Percentiles rank a stretch among this genome's conserved stretches.
Evolutionary conservation across 768 basidiomycete genomes (phyloP).

Genomic region (Pisolithus albus): DNA sequence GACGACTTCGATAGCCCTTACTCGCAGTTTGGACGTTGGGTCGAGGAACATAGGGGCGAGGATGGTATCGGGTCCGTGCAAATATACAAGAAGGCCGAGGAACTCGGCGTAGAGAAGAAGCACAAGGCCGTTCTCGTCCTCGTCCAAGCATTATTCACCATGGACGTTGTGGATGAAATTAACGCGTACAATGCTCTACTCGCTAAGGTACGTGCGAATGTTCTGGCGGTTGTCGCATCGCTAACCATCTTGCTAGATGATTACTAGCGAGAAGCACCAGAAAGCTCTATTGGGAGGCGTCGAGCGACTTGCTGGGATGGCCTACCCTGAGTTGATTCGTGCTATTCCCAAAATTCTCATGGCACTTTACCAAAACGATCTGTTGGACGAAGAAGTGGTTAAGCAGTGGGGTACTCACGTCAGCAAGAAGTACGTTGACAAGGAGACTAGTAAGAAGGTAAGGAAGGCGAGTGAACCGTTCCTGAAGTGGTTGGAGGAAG

Average conservation of each 20-base stretch:
- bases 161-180: constrained; percentile 60
- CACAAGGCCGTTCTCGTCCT: constrained; percentile 84
- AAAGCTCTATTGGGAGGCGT: constrained; percentile 91
- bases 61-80: constrained; percentile 40
- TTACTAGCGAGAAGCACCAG: constrained; percentile 90
- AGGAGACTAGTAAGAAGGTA: constrained; percentile 91
- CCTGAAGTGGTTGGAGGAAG: constrained; percentile 91
- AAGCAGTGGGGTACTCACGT: constrained; percentile 94
- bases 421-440: constrained; percentile 94
- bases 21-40: constrained; percentile 74
- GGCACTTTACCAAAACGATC: constrained; percentile 86
- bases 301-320: constrained; percentile 76
- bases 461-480: constrained; percentile 94
- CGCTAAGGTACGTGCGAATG: constrained; percentile 50
- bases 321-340: constrained; percentile 63
- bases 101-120: constrained; percentile 89
- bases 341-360: constrained; percentile 88
- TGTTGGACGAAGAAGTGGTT: constrained; percentile 87
- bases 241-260: constrained; percentile 47
- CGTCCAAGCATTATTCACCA: constrained; percentile 77
- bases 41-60: constrained; percentile 58
- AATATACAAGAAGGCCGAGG: constrained; percentile 84
- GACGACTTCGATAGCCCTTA: constrained; percentile 87
- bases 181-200: constrained; percentile 61
- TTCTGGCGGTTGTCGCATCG: background rate